Conservation (phyloP, 1,284 basidiomycete species). For the Boletellus deceptivus region DNA sequence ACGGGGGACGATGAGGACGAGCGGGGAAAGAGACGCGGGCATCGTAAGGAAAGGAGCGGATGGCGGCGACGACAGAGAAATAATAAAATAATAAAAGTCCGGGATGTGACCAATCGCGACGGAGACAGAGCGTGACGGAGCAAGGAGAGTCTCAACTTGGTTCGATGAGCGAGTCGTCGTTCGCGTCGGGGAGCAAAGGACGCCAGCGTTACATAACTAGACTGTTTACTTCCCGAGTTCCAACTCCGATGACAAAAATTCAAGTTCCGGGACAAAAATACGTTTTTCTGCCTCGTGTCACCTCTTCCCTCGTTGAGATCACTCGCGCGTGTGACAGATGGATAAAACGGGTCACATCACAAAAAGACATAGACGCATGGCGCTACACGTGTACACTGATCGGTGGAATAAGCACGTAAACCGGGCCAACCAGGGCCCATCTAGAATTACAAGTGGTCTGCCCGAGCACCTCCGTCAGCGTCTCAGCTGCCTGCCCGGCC, state of each 20-base stretch:
- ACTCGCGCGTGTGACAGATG: constrained; percentile 15
- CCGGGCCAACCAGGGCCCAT: constrained; percentile 14
- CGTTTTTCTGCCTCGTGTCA: constrained; percentile 26
- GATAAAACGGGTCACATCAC: constrained; percentile 4
- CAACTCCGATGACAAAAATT: constrained; percentile 19
- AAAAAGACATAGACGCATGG: constrained; percentile 5
- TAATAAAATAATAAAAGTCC: constrained; percentile 22
- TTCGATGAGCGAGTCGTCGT: constrained; percentile 26
- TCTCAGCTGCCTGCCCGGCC: not conserved
- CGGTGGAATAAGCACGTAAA: constrained; percentile 5
- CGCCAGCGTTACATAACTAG: constrained; percentile 22
- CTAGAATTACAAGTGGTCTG: constrained; percentile 12
- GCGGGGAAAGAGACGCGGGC: constrained; percentile 43
- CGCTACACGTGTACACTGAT: constrained; percentile 22
- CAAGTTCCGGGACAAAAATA: constrained; percentile 20
- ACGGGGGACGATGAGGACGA: constrained; percentile 55
- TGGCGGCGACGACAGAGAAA: constrained; percentile 17
- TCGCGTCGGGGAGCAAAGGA: constrained; percentile 14
- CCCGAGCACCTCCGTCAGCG: constrained; percentile 4
- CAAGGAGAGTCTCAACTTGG: constrained; percentile 24
- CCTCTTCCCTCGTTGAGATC: constrained; percentile 22
- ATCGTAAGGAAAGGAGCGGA: constrained; percentile 33
- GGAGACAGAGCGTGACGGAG: constrained; percentile 1
- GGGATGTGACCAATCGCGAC: constrained; percentile 9
- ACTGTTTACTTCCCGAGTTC: constrained; percentile 19